A percentile compares a stretch with the other conserved stretches of the same genome.
phyloP scores from a whole-genome alignment of 345 rosid species.

The Eucalyptus grandis region DNA sequence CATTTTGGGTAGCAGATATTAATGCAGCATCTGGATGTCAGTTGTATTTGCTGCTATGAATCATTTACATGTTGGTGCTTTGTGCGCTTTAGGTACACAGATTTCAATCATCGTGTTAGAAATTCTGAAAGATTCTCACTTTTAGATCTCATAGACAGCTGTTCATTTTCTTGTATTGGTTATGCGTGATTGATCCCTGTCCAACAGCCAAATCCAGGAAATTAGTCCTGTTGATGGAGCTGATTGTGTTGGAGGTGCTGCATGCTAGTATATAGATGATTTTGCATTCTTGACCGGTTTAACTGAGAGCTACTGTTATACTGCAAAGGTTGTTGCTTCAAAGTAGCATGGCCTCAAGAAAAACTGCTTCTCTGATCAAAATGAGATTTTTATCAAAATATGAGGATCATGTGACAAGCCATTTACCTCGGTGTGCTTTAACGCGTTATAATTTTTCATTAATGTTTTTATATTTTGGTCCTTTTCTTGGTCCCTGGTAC shows the following conservation, averaged over 20 bases:
- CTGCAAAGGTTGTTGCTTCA: neutral
- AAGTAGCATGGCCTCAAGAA: neutral
- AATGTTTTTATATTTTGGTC: neutral
- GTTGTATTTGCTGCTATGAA: neutral
- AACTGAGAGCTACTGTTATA: neutral
- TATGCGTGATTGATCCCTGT: neutral
- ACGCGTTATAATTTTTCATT: neutral
- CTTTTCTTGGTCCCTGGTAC: neutral
- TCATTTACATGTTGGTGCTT: neutral
- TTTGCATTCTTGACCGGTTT: neutral
- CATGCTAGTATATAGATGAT: neutral
- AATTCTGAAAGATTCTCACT: neutral
- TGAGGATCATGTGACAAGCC: neutral
- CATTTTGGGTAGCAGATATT: neutral
- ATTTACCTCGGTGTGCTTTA: neutral
- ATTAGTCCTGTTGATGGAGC: neutral
- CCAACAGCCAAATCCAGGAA: neutral
- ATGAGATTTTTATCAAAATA: neutral
- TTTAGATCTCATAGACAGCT: neutral
- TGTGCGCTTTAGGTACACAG: neutral
- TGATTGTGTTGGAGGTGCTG: neutral
- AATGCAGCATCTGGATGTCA: neutral
- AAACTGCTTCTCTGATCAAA: neutral
- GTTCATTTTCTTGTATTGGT: neutral
- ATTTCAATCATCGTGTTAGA: neutral